Evolutionary conservation across 495 filamentous ascomycete genomes (phyloP).

Genomic region (Neurospora africana): DNA sequence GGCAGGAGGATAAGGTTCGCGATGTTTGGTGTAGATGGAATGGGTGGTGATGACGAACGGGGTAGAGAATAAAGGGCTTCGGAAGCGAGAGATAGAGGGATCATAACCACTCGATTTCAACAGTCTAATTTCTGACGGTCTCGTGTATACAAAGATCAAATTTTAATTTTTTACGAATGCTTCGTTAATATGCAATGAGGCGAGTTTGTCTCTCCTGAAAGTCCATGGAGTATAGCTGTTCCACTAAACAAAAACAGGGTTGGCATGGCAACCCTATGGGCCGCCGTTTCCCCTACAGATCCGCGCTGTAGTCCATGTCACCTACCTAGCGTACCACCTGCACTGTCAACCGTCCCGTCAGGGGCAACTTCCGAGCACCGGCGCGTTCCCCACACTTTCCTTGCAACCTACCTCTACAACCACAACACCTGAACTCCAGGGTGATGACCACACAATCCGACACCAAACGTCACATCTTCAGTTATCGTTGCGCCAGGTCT

Average conservation of each 20-base stretch:
- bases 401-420: not conserved
- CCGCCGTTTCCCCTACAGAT: not conserved
- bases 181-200: not conserved
- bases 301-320: not conserved
- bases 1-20: conserved; percentile 45
- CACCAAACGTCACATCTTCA: not conserved
- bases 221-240: not conserved
- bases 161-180: not conserved
- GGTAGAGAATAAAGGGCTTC: not conserved
- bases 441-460: not conserved
- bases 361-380: not conserved
- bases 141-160: not conserved
- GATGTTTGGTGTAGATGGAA: conserved; percentile 62
- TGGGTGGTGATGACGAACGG: conserved; percentile 37
- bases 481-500: not conserved
- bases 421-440: not conserved
- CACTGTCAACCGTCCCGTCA: not conserved
- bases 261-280: not conserved
- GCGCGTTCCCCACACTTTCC: not conserved
- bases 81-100: not conserved
- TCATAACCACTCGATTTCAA: not conserved
- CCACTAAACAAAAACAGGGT: not conserved
- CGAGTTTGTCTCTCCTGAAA: not conserved
- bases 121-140: not conserved
- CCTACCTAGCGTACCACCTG: not conserved